These are phyloP conservation scores for Aspergillus wentii DNA, from an alignment of 495 filamentous ascomycete species.

Conservation along the genomic window DNA sequence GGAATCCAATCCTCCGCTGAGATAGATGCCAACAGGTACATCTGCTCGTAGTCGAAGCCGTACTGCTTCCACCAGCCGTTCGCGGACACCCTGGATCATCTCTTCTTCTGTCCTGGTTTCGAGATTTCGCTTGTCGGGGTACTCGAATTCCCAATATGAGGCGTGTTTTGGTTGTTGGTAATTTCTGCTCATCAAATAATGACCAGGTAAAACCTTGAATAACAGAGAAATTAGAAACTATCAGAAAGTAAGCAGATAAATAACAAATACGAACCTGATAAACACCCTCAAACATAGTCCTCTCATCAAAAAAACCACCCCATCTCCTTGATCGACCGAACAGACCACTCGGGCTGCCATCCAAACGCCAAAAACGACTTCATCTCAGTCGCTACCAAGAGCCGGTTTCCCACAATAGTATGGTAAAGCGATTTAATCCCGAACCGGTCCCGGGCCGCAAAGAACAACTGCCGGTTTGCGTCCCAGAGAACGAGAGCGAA, in stretches of 20 bases:
- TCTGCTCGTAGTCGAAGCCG: conserved; percentile 46
- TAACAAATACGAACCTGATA: conserved; percentile 26
- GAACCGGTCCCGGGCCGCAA: conserved; percentile 46
- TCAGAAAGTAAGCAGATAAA: conserved; percentile 17
- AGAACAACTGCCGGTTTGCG: conserved; percentile 24
- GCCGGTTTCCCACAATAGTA: conserved; percentile 25
- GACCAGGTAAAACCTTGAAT: conserved; percentile 12
- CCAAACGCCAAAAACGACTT: conserved; percentile 43
- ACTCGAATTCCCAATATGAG: conserved; percentile 46
- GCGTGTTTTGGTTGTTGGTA: conserved; percentile 20
- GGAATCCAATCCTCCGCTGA: conserved; percentile 51
- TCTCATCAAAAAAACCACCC: conserved; percentile 30
- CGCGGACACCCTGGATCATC: conserved; percentile 39
- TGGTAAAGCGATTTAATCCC: conserved; percentile 51
- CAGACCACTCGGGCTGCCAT: conserved; percentile 47
- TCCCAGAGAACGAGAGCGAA: conserved; percentile 49
- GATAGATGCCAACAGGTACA: conserved; percentile 47
- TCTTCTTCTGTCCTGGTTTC: conserved; percentile 37
- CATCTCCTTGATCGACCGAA: conserved; percentile 28
- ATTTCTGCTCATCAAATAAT: conserved; percentile 13
- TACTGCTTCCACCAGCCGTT: conserved; percentile 40
- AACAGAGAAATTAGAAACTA: background rate
- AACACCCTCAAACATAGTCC: conserved; percentile 43
- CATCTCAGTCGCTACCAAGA: conserved; percentile 39
- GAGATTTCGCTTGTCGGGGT: conserved; percentile 31